Conservation (phyloP, 2,329 filamentous ascomycete genomes). For the Aureobasidium mangrovei region DNA sequence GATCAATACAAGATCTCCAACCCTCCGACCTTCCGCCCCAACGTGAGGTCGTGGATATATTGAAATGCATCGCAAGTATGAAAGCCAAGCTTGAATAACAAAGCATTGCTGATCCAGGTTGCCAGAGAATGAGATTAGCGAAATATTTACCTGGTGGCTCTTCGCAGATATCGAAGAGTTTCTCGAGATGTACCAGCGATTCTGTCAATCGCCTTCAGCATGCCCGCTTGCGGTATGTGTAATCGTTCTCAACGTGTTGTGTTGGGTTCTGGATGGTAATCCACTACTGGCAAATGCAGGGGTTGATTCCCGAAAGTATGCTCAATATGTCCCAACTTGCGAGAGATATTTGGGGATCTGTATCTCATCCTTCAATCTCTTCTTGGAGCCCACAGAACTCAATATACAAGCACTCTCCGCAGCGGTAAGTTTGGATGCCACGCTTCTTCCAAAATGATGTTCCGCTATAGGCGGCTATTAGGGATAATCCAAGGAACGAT, state of each 20-base stretch:
- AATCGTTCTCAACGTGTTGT: slow-evolving; percentile 14
- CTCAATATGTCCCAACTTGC: background rate
- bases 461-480: background rate
- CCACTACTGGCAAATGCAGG: background rate
- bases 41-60: background rate
- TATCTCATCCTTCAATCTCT: background rate
- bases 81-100: background rate
- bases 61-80: slow-evolving; percentile 3
- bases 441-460: background rate
- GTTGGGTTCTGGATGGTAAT: slow-evolving; percentile 11
- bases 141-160: slow-evolving; percentile 11
- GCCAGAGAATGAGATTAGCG: background rate
- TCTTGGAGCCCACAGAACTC: background rate
- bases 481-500: no score
- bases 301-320: background rate
- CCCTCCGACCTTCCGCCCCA: background rate
- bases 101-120: background rate
- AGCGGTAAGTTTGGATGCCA: background rate
- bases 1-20: background rate
- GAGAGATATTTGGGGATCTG: background rate
- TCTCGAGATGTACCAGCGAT: background rate
- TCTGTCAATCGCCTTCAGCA: slow-evolving; percentile 14
- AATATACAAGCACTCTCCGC: slow-evolving; percentile 8
- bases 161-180: slow-evolving; percentile 5
- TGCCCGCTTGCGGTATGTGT: slow-evolving; percentile 14